These are phyloP conservation scores for Pseudogymnoascus sp. DNA, from an alignment of 2,329 filamentous ascomycete species.

Conservation along the genomic window DNA sequence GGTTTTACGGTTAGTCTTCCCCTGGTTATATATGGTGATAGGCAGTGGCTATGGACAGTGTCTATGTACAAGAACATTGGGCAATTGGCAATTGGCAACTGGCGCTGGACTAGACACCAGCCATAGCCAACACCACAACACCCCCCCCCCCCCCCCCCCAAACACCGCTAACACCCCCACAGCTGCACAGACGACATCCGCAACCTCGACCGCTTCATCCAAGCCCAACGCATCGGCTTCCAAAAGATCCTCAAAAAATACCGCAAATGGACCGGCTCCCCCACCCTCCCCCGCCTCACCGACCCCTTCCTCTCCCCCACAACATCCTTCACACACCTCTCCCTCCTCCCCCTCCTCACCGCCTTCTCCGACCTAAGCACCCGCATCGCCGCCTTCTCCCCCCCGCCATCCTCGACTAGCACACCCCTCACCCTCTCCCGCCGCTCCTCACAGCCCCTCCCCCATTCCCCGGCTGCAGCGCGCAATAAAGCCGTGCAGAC, in stretches of 20 bases:
- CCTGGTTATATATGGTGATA: neutral
- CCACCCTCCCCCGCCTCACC: slow-evolving; percentile 56
- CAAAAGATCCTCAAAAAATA: slow-evolving; percentile 83
- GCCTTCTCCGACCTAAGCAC: slow-evolving; percentile 44
- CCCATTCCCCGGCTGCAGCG: slow-evolving; percentile 14
- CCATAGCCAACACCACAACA: slow-evolving; percentile 7
- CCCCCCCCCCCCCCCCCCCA: slow-evolving; percentile 30
- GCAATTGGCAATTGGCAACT: neutral
- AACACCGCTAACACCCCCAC: neutral
- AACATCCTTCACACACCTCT: slow-evolving; percentile 63
- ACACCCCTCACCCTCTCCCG: slow-evolving; percentile 31
- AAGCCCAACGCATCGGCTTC: slow-evolving; percentile 68
- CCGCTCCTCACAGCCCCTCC: slow-evolving; percentile 17
- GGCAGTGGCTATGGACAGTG: neutral
- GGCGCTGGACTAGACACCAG: neutral
- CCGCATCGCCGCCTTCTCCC: slow-evolving; percentile 39
- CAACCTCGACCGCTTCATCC: slow-evolving; percentile 62
- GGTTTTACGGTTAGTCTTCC: neutral
- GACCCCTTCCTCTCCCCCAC: slow-evolving; percentile 56
- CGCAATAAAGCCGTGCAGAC: slow-evolving; percentile 8
- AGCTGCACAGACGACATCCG: slow-evolving; percentile 62
- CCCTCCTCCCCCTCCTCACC: slow-evolving; percentile 47
- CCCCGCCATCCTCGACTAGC: slow-evolving; percentile 33
- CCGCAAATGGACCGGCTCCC: slow-evolving; percentile 77
- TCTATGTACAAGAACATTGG: neutral